A percentile compares a stretch with the other conserved stretches of the same genome.
These are phyloP conservation scores for rapeseed (Brassica napus) DNA, from an alignment of 345 rosid genomes.

Conservation along the genomic window Da-Ae NC_063436.1:12403501-12404000, in stretches of 20 bases:
- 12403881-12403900: constrained; percentile 72
- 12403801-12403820: constrained; percentile 43
- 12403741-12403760: constrained; percentile 57
- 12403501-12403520: constrained; percentile 62
- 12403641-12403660: not conserved
- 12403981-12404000: constrained; percentile 58
- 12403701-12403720: constrained; percentile 61
- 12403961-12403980: constrained; percentile 76
- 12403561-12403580: not conserved
- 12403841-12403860: constrained; percentile 64
- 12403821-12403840: constrained; percentile 57
- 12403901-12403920: constrained; percentile 12
- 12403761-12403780: not conserved
- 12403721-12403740: constrained; percentile 66
- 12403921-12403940: not conserved
- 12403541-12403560: constrained; percentile 87
- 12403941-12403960: not conserved
- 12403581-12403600: not conserved
- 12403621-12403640: not conserved
- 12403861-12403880: constrained; percentile 54
- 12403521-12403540: constrained; percentile 49
- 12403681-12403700: constrained; percentile 52
- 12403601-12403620: not conserved
- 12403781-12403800: constrained; percentile 7
- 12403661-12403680: constrained; percentile 51